Percentiles rank a stretch among this genome's conserved stretches.
phyloP scores from a whole-genome alignment of 768 basidiomycete genomes.

The Mycena leptocephala region DNA sequence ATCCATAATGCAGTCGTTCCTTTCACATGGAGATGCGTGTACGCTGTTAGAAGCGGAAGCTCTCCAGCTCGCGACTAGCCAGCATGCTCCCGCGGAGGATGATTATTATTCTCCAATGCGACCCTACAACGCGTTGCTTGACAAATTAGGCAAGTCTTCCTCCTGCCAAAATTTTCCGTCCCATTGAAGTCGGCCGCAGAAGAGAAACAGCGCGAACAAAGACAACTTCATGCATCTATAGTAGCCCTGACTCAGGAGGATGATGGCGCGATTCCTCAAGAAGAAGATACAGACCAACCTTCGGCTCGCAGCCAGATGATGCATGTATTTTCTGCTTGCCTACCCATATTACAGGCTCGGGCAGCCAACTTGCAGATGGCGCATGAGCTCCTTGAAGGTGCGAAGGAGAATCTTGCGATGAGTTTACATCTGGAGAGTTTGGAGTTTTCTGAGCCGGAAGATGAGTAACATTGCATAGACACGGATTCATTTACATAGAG shows the following conservation, averaged over 20 bases:
- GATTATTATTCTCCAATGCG: conserved; percentile 55
- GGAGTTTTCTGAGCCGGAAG: conserved; percentile 23
- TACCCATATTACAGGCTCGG: conserved; percentile 65
- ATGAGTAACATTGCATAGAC: conserved; percentile 10
- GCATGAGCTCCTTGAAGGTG: conserved; percentile 64
- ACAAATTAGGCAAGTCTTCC: conserved; percentile 55
- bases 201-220: conserved; percentile 43
- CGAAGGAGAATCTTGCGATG: conserved; percentile 66
- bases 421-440: conserved; percentile 65
- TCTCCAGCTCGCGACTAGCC: conserved; percentile 56
- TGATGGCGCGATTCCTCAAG: background rate
- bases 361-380: conserved; percentile 65
- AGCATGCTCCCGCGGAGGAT: conserved; percentile 47
- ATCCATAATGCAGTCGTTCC: conserved; percentile 64
- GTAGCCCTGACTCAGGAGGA: conserved; percentile 37
- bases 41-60: conserved; percentile 59
- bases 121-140: conserved; percentile 60
- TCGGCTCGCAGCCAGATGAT: conserved; percentile 58
- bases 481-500: background rate
- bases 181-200: background rate
- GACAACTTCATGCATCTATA: conserved; percentile 45
- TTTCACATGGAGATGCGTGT: conserved; percentile 63
- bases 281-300: conserved; percentile 24
- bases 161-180: background rate
- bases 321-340: conserved; percentile 61